Evolutionary conservation across 2,329 filamentous ascomycete genomes (phyloP).

Genomic region (Phoma sp.): DNA sequence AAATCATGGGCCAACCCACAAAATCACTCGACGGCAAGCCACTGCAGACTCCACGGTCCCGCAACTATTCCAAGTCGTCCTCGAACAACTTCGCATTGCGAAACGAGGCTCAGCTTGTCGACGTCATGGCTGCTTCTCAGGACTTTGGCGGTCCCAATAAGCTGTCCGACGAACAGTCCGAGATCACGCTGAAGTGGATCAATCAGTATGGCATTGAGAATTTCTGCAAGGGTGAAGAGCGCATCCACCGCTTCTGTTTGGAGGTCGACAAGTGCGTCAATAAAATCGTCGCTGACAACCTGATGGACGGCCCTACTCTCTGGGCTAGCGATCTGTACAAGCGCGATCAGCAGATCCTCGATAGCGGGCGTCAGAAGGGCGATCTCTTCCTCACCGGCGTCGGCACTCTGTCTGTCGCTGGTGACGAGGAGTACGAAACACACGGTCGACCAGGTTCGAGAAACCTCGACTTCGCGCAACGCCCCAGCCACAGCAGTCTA

Average conservation of each 20-base stretch:
- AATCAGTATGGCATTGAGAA: constrained; percentile 84
- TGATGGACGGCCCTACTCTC: constrained; percentile 83
- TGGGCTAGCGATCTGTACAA: constrained; percentile 92
- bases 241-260: constrained; percentile 91
- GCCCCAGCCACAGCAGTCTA: constrained; percentile 63
- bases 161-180: constrained; percentile 91
- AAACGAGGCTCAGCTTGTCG: constrained; percentile 83
- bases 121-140: constrained; percentile 80
- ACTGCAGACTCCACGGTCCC: constrained; percentile 48
- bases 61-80: constrained; percentile 54
- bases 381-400: constrained; percentile 56
- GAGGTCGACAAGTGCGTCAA: constrained; percentile 87
- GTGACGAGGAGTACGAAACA: constrained; percentile 55
- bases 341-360: constrained; percentile 71
- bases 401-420: constrained; percentile 56
- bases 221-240: constrained; percentile 92
- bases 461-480: constrained; percentile 55
- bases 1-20: constrained; percentile 77
- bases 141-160: constrained; percentile 93
- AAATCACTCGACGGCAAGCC: constrained; percentile 51
- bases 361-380: constrained; percentile 57
- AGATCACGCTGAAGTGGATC: constrained; percentile 83
- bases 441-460: constrained; percentile 47
- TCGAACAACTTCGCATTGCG: constrained; percentile 72
- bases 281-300: constrained; percentile 82